Percentiles rank a stretch among this genome's conserved stretches.
These are phyloP conservation scores for Telopea speciosissima DNA, from an alignment of 177 flowering plant species.

Conservation along the genomic window DNA sequence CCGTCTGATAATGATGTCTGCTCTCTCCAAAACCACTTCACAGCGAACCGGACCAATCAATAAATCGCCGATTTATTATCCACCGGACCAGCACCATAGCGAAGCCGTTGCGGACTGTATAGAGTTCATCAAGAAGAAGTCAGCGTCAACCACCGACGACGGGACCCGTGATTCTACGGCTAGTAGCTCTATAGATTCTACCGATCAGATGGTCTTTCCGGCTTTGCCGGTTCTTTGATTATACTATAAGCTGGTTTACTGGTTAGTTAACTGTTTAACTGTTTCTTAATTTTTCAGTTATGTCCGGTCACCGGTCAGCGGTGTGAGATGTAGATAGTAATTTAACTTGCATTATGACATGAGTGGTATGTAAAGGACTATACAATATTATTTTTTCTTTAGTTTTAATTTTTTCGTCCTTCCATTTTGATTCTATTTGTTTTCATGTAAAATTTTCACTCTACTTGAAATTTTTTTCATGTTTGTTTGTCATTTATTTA, in stretches of 20 bases:
- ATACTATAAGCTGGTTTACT: background rate
- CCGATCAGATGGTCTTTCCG: conserved; percentile 21
- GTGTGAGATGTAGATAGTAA: background rate
- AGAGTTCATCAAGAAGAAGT: conserved; percentile 70
- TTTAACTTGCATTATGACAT: no score
- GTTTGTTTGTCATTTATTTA: no score
- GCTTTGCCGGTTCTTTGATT: conserved; percentile 29
- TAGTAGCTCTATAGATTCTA: conserved; percentile 15
- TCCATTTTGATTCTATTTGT: no score
- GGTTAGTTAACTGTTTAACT: background rate
- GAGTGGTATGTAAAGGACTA: no score
- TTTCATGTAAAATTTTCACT: no score
- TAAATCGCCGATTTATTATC: background rate
- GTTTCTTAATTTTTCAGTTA: no score
- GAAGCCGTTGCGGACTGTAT: conserved; percentile 82
- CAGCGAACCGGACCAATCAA: conserved; percentile 6
- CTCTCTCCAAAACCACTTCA: conserved; percentile 39
- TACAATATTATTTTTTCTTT: no score
- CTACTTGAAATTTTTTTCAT: no score
- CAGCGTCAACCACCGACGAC: conserved; percentile 21
- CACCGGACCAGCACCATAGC: conserved; percentile 45
- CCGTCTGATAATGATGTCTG: conserved; percentile 73
- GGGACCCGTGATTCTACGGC: conserved; percentile 20
- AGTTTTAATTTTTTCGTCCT: no score
- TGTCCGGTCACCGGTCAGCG: no score